These are phyloP conservation scores for Claviceps spartinae DNA, from an alignment of 2,329 filamentous ascomycete genomes.

Conservation along the genomic window DNA sequence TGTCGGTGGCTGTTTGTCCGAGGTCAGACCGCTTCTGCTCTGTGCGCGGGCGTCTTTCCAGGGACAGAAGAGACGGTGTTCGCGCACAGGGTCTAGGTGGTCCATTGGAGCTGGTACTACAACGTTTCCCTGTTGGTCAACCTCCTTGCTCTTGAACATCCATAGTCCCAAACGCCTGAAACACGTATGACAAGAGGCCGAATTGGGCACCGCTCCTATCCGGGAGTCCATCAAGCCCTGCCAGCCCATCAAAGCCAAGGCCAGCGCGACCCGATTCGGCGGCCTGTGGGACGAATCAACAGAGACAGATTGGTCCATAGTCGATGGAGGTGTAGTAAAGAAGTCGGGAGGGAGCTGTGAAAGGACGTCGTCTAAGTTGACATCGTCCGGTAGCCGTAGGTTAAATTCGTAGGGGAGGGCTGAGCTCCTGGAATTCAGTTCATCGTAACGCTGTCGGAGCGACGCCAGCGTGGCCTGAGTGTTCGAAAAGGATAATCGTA, in stretches of 20 bases:
- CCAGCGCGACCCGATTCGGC: conserved; percentile 49
- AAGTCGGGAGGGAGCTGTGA: conserved; percentile 39
- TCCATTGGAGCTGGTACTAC: conserved; percentile 49
- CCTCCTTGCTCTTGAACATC: conserved; percentile 74
- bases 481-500: conserved; percentile 51
- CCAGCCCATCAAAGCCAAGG: conserved; percentile 64
- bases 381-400: conserved; percentile 37
- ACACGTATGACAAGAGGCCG: conserved; percentile 72
- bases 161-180: conserved; percentile 81
- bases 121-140: conserved; percentile 38
- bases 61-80: conserved; percentile 75
- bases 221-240: conserved; percentile 45
- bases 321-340: conserved; percentile 31
- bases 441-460: conserved; percentile 52
- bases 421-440: conserved; percentile 38
- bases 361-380: conserved; percentile 38
- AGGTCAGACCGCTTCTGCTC: conserved; percentile 23
- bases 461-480: conserved; percentile 41
- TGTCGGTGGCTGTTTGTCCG: conserved; percentile 19
- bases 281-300: conserved; percentile 11
- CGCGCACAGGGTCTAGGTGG: conserved; percentile 52
- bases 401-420: conserved; percentile 51
- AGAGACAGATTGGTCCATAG: conserved; percentile 13
- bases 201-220: conserved; percentile 50
- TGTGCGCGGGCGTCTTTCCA: conserved; percentile 58